Conservation (phyloP, 1,284 basidiomycete genomes). For the Tilletia caries region DNA sequence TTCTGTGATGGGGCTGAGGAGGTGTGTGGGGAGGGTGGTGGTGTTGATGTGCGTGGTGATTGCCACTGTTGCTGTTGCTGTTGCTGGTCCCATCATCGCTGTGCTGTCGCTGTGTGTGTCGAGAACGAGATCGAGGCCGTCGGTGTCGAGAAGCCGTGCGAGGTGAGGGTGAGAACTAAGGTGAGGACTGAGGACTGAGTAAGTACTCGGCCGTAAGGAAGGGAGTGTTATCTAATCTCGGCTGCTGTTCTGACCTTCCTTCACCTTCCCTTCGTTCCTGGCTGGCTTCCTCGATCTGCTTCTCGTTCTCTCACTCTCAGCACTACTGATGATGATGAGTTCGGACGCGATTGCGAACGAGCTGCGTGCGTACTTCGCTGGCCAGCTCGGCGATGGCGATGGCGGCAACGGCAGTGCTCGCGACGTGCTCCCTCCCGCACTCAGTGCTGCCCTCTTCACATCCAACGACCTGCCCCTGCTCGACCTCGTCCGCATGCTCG, state of each 20-base stretch:
- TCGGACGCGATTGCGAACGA: not conserved
- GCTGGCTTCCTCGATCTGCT: too few relatives aligned
- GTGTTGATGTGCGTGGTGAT: not conserved
- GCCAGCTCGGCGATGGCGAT: not conserved
- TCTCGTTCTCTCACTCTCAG: not conserved
- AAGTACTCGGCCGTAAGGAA: too few relatives aligned
- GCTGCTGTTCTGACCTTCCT: too few relatives aligned
- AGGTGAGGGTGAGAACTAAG: too few relatives aligned
- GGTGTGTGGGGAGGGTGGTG: not conserved
- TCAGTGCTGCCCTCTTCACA: not conserved
- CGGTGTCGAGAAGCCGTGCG: too few relatives aligned
- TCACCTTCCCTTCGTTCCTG: too few relatives aligned
- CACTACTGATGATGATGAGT: not conserved
- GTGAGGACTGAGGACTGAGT: too few relatives aligned
- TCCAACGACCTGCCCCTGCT: conserved; percentile 58
- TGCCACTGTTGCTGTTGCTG: not conserved
- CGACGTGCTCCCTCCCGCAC: not conserved
- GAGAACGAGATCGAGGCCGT: not conserved
- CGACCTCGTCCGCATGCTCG: conserved; percentile 78
- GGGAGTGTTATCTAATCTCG: too few relatives aligned
- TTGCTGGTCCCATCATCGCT: too few relatives aligned
- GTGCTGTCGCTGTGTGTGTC: not conserved
- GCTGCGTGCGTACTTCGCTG: not conserved
- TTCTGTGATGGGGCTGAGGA: not conserved
- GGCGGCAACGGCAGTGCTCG: not conserved